Conservation (phyloP, 2,329 filamentous ascomycete species). For the Microdochium paspali region DNA sequence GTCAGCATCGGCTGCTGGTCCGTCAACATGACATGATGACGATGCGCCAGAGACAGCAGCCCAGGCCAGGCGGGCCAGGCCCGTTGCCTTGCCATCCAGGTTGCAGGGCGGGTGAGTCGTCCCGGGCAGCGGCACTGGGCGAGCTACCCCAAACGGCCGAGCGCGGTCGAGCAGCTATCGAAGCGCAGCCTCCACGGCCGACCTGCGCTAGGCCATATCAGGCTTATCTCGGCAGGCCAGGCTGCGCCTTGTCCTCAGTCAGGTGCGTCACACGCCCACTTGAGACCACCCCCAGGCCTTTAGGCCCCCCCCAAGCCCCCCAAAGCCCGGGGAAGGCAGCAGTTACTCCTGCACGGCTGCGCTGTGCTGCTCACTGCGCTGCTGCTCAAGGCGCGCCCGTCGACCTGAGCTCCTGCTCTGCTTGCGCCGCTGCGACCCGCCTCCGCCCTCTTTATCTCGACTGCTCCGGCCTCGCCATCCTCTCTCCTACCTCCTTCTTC, state of each 20-base stretch:
- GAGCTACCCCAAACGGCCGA: background rate
- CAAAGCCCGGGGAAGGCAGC: conserved; percentile 15
- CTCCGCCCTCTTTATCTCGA: conserved; percentile 13
- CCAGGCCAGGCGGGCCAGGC: background rate
- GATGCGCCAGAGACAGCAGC: no score
- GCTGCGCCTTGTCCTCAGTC: background rate
- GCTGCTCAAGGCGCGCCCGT: background rate
- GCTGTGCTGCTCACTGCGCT: no score
- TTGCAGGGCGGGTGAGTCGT: background rate
- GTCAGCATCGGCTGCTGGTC: background rate
- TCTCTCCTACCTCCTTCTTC: conserved; percentile 13
- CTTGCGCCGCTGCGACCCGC: conserved; percentile 5
- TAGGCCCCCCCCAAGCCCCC: no score
- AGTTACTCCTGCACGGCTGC: conserved; percentile 1
- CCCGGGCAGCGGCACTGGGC: background rate
- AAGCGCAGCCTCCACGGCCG: background rate
- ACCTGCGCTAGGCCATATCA: background rate
- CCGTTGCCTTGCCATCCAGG: background rate
- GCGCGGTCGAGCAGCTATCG: background rate
- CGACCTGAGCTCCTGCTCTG: conserved; percentile 6
- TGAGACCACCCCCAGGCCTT: no score
- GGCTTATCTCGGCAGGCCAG: background rate
- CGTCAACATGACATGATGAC: background rate
- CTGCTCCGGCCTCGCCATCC: conserved; percentile 16
- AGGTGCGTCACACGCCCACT: conserved; percentile 20